These are phyloP conservation scores for Lentinus brumalis DNA, from an alignment of 768 basidiomycete species.

Conservation along the genomic window DNA sequence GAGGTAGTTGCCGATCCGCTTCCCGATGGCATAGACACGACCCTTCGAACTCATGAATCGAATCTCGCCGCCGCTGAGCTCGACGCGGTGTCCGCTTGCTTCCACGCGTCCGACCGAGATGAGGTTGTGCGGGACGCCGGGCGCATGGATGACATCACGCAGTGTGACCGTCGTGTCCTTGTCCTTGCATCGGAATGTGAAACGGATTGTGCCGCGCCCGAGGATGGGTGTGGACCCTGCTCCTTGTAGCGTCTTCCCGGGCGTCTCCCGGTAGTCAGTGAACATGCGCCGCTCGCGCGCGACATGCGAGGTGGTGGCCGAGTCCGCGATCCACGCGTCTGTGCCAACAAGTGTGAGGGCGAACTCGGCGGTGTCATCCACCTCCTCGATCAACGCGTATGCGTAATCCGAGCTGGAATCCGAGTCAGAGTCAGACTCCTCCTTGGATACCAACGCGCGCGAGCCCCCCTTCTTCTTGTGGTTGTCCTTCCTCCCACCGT, in stretches of 20 bases:
- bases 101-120: slow-evolving; percentile 17
- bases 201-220: slow-evolving; percentile 13
- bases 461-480: slow-evolving; percentile 2
- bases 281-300: slow-evolving; percentile 13
- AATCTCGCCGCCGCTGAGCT: slow-evolving; percentile 1
- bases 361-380: not conserved
- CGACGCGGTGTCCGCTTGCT: slow-evolving; percentile 7
- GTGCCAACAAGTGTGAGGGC: not conserved
- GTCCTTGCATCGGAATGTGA: not conserved
- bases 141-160: slow-evolving; percentile 12
- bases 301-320: slow-evolving; percentile 15
- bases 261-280: slow-evolving; percentile 2
- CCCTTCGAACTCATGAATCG: not conserved
- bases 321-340: slow-evolving; percentile 21
- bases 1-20: slow-evolving; percentile 4
- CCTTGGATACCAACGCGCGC: not conserved
- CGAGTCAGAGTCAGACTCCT: not conserved
- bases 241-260: slow-evolving; percentile 11
- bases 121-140: slow-evolving; percentile 17
- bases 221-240: slow-evolving; percentile 16
- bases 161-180: slow-evolving; percentile 1
- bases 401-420: no score
- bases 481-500: not conserved
- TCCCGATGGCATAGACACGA: not conserved
- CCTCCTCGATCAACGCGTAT: no score